phyloP scores from a whole-genome alignment of 2,329 filamentous ascomycete genomes.

The Pseudogymnoascus sp. region DNA sequence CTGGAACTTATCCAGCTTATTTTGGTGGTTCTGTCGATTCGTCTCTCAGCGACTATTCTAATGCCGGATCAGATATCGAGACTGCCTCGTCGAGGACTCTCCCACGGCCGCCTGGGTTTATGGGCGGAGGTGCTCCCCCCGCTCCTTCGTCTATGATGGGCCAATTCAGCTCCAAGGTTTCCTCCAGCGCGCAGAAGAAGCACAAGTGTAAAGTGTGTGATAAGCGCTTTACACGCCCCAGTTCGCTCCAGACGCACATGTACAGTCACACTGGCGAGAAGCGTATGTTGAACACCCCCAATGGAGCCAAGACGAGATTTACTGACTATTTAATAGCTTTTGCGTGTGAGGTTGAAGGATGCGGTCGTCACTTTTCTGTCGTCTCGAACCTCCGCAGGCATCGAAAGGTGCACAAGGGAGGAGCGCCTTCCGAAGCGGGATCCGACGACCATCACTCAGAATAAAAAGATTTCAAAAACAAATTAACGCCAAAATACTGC shows the following conservation, averaged over 20 bases:
- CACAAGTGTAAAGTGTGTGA: constrained; percentile 99
- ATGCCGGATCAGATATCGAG: constrained; percentile 79
- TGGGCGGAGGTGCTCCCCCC: constrained; percentile 58
- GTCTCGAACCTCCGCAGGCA: constrained; percentile 93
- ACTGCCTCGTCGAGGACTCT: constrained; percentile 45
- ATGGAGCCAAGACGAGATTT: constrained; percentile 13
- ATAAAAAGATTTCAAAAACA: constrained; percentile 27
- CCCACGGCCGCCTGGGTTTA: constrained; percentile 36
- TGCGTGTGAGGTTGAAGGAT: constrained; percentile 88
- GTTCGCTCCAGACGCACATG: constrained; percentile 94
- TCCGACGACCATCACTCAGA: constrained; percentile 56
- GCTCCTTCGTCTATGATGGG: constrained; percentile 97
- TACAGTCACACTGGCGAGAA: constrained; percentile 98
- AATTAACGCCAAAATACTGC: constrained; percentile 4
- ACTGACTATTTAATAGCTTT: constrained; percentile 58
- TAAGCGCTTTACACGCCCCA: constrained; percentile 92
- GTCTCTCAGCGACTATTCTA: constrained; percentile 88
- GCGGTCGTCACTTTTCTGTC: constrained; percentile 92
- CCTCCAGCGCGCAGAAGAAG: constrained; percentile 95
- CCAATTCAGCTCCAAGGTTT: constrained; percentile 94
- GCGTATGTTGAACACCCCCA: constrained; percentile 54
- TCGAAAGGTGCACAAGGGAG: constrained; percentile 90
- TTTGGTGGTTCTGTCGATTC: constrained; percentile 80
- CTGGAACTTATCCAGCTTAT: constrained; percentile 73
- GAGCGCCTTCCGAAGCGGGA: constrained; percentile 56